These are phyloP conservation scores for Styphnolobium japonicum DNA, from an alignment of 306 rosid species.

Conservation along the genomic window DNA sequence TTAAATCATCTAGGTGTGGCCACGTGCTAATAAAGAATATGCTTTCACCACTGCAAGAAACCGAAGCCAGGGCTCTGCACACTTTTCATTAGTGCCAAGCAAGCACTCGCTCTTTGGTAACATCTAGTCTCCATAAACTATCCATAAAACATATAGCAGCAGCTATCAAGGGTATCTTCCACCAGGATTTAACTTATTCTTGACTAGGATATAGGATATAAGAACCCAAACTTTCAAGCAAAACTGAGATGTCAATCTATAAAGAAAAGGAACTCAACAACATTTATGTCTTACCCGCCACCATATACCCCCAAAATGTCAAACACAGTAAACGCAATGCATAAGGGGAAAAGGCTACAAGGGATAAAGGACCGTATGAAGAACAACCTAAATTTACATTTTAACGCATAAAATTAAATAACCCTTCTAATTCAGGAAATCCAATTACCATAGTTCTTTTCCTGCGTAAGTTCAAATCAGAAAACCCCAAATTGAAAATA, in stretches of 20 bases:
- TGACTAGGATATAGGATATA: not conserved
- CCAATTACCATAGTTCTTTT: conserved; percentile 52
- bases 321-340: not conserved
- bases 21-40: too few relatives aligned
- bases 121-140: not conserved
- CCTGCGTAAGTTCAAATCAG: conserved; percentile 48
- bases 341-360: conserved; percentile 21
- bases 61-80: too few relatives aligned
- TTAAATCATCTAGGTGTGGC: too few relatives aligned
- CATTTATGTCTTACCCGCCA: conserved; percentile 41
- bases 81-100: not conserved
- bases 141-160: not conserved
- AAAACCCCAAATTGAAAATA: conserved; percentile 55
- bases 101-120: not conserved
- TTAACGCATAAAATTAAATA: conserved; percentile 34
- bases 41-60: too few relatives aligned
- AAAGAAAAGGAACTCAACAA: conserved; percentile 38
- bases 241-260: conserved; percentile 44
- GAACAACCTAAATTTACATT: conserved; percentile 60
- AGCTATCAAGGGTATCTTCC: not conserved
- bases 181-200: not conserved
- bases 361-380: conserved; percentile 35
- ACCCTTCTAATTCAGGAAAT: conserved; percentile 45
- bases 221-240: conserved; percentile 21
- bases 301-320: conserved; percentile 48